phyloP scores from a whole-genome alignment of 2,329 filamentous ascomycete species.

The Ceratocystis papillata region DNA sequence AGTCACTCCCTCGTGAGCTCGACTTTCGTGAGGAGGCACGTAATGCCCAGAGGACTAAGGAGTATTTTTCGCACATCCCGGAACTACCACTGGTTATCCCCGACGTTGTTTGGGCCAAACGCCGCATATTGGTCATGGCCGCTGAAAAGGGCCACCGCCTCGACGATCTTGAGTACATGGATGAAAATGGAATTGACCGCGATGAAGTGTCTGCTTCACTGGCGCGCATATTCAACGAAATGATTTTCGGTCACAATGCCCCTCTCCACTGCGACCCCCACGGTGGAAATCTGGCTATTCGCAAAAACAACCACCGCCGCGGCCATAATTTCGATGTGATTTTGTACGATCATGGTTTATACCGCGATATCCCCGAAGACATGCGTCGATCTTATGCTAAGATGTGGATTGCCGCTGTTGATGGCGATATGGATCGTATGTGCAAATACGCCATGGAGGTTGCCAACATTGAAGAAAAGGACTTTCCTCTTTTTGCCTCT shows the following conservation, averaged over 20 bases:
- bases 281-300: conserved; percentile 88
- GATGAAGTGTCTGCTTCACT: conserved; percentile 91
- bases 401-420: conserved; percentile 92
- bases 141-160: conserved; percentile 76
- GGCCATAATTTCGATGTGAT: conserved; percentile 82
- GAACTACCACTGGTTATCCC: conserved; percentile 79
- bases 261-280: conserved; percentile 95
- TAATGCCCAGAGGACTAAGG: conserved; percentile 68
- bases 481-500: conserved; percentile 90
- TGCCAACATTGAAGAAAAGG: conserved; percentile 74
- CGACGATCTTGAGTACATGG: conserved; percentile 80
- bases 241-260: conserved; percentile 88
- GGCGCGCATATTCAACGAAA: conserved; percentile 93
- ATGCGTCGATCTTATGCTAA: conserved; percentile 84
- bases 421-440: conserved; percentile 78
- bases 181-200: conserved; percentile 75
- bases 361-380: conserved; percentile 74
- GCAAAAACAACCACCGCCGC: conserved; percentile 54
- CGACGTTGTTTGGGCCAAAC: conserved; percentile 76
- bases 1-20: conserved; percentile 79
- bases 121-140: conserved; percentile 90
- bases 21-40: conserved; percentile 77
- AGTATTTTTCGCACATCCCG: conserved; percentile 66
- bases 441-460: conserved; percentile 79
- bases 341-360: conserved; percentile 92